A percentile compares a stretch with the other conserved stretches of the same genome.
These are phyloP conservation scores for Vicia sativa DNA, from an alignment of 306 rosid genomes.

Conservation along the genomic window DNA sequence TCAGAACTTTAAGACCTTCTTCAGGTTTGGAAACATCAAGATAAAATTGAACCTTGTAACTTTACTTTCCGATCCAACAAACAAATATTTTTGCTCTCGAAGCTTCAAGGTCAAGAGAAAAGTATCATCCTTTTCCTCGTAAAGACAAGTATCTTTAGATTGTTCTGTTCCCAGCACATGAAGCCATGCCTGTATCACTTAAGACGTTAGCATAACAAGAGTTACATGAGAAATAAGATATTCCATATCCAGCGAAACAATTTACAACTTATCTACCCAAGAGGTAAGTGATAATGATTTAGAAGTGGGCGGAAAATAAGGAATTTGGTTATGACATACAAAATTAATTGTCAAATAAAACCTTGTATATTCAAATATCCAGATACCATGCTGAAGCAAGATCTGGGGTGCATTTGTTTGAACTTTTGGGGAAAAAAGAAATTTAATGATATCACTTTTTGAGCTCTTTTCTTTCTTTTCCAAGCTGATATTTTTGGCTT, in stretches of 20 bases:
- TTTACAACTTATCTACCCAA: not conserved
- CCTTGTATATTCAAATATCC: conserved; percentile 6
- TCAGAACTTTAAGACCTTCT: conserved; percentile 71
- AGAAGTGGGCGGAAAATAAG: not conserved
- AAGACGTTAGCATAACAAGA: conserved; percentile 28
- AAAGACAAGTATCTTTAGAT: conserved; percentile 76
- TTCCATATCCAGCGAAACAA: not conserved
- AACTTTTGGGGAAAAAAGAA: not conserved
- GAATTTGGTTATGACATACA: conserved; percentile 10
- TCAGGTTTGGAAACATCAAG: conserved; percentile 78
- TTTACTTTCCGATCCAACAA: conserved; percentile 86
- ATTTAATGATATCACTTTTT: not conserved
- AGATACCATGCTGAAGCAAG: conserved; percentile 21
- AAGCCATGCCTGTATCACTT: conserved; percentile 73
- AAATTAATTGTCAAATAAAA: conserved; percentile 11
- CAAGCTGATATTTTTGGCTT: not conserved
- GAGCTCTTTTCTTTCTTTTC: not conserved
- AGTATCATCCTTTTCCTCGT: conserved; percentile 77
- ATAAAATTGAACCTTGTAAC: conserved; percentile 84
- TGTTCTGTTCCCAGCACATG: conserved; percentile 78
- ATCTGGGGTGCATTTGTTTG: conserved; percentile 1
- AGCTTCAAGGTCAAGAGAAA: conserved; percentile 72
- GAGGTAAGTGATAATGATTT: not conserved
- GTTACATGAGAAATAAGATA: conserved; percentile 16
- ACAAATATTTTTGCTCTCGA: conserved; percentile 83